phyloP scores from a whole-genome alignment of 1,139 yeast species.

The Pichia norvegensis region DNA sequence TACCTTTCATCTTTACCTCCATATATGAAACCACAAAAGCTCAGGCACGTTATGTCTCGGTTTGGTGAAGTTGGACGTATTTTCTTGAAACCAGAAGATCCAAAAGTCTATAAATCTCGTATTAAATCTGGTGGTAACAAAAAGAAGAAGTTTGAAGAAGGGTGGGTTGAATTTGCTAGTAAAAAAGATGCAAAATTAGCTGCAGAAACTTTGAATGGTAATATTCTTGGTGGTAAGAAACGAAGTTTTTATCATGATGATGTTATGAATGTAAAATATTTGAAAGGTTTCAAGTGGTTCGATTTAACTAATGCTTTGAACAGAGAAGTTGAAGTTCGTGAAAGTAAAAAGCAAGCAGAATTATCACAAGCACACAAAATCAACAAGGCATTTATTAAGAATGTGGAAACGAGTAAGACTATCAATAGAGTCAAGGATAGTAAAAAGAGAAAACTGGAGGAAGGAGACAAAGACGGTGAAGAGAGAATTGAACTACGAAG shows the following conservation, averaged over 20 bases:
- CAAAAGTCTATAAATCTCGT: conserved; percentile 53
- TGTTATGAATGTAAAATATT: conserved; percentile 79
- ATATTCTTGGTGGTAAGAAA: conserved; percentile 85
- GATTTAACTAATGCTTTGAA: conserved; percentile 92
- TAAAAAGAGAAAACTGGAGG: conserved; percentile 19
- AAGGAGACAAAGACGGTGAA: conserved; percentile 1
- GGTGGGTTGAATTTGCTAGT: conserved; percentile 89
- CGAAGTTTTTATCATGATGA: conserved; percentile 93
- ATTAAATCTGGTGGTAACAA: conserved; percentile 92
- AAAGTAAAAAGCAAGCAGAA: conserved; percentile 79
- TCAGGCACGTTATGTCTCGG: conserved; percentile 68
- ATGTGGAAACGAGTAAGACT: conserved; percentile 83
- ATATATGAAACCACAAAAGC: conserved; percentile 89
- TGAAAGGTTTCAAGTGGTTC: conserved; percentile 91
- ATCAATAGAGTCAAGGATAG: conserved; percentile 53
- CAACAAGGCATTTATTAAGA: conserved; percentile 73
- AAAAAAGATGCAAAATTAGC: conserved; percentile 86
- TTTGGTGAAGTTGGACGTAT: conserved; percentile 85
- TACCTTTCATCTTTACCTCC: conserved; percentile 90
- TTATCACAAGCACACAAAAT: conserved; percentile 81
- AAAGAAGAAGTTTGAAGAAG: conserved; percentile 81
- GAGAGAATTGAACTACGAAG: conserved; percentile 37
- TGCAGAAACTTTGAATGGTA: conserved; percentile 80
- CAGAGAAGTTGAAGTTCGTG: conserved; percentile 81
- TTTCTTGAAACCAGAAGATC: conserved; percentile 81